Evolutionary conservation across 352 stramenopile species (phyloP).

Genomic region (Globisporangium irregulare): DNA sequence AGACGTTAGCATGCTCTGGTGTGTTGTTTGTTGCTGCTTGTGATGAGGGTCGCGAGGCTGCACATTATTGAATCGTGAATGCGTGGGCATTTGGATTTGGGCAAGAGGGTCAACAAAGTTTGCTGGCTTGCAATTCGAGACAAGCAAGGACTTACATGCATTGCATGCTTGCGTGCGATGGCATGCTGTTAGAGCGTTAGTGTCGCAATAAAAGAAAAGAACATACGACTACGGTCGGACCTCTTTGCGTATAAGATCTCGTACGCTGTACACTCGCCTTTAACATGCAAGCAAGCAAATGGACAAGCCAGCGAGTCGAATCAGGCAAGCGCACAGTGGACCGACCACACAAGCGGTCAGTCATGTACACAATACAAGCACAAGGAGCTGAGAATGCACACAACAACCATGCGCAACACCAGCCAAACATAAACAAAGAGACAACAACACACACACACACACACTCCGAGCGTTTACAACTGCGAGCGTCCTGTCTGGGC

Average conservation of each 20-base stretch:
- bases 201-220: not conserved
- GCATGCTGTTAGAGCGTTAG: not conserved
- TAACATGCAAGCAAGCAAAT: not conserved
- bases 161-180: not conserved
- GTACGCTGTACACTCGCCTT: not conserved
- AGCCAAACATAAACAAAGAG: not conserved
- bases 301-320: not conserved
- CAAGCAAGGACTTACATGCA: not conserved
- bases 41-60: not conserved
- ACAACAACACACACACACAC: not conserved
- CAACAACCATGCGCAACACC: not conserved
- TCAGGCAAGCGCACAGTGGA: not conserved
- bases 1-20: not conserved
- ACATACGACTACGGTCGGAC: not conserved
- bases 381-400: not conserved
- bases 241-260: too few species aligned
- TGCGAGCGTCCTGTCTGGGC: not conserved
- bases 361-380: not conserved
- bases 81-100: not conserved
- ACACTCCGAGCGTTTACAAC: not conserved
- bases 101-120: not conserved
- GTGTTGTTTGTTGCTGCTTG: not conserved
- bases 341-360: not conserved
- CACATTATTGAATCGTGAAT: not conserved
- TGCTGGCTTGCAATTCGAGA: not conserved